Percentiles rank a stretch among this genome's conserved stretches.
These are phyloP conservation scores for Aquanectria penicillioides DNA, from an alignment of 2,329 filamentous ascomycete genomes.

Conservation along the genomic window DNA sequence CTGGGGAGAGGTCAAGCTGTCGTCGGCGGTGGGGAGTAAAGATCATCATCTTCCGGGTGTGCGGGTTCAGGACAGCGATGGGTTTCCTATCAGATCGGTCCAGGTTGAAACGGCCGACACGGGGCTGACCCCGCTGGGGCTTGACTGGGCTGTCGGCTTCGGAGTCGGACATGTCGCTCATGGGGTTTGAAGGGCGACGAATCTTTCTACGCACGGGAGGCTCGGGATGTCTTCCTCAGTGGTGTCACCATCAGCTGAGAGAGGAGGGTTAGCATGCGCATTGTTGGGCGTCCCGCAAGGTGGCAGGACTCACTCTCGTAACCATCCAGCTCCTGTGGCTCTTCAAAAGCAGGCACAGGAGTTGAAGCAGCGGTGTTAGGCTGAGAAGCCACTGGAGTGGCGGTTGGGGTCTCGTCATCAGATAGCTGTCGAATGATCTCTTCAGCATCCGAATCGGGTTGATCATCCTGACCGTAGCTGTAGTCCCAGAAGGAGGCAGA, in stretches of 20 bases:
- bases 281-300: slow-evolving; percentile 20
- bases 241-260: slow-evolving; percentile 67
- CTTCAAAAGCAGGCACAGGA: slow-evolving; percentile 45
- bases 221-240: slow-evolving; percentile 69
- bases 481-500: slow-evolving; percentile 73
- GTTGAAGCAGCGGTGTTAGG: slow-evolving; percentile 34
- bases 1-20: slow-evolving; percentile 63
- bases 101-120: slow-evolving; percentile 64
- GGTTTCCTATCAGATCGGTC: slow-evolving; percentile 66
- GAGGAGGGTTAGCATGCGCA: slow-evolving; percentile 50
- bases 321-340: slow-evolving; percentile 60
- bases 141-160: slow-evolving; percentile 60
- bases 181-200: slow-evolving; percentile 50
- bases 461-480: slow-evolving; percentile 56
- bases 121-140: slow-evolving; percentile 61
- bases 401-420: slow-evolving; percentile 54
- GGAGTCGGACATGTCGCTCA: slow-evolving; percentile 59
- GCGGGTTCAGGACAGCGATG: slow-evolving; percentile 66
- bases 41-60: slow-evolving; percentile 70
- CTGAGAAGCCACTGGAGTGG: slow-evolving; percentile 52
- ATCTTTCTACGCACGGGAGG: slow-evolving; percentile 60
- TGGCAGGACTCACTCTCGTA: slow-evolving; percentile 66
- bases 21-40: slow-evolving; percentile 64
- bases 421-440: slow-evolving; percentile 49
- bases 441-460: slow-evolving; percentile 55